phyloP scores from a whole-genome alignment of 257 asterid species.

The Ilex asprella region DNA sequence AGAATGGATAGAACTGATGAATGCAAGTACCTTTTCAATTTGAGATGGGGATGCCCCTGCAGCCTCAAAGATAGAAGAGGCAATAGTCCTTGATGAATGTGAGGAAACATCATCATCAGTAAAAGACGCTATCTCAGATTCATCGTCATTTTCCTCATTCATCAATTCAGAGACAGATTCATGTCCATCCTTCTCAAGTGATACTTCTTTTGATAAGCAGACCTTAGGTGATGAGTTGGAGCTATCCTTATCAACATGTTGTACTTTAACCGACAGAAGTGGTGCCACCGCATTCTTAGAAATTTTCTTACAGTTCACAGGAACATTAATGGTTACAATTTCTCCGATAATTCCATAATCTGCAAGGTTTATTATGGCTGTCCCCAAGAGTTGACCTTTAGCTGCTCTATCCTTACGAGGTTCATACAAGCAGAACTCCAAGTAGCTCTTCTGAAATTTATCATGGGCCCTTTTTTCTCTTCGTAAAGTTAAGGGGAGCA shows the following conservation, averaged over 20 bases:
- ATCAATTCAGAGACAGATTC: conserved; percentile 33
- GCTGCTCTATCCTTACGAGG: conserved; percentile 66
- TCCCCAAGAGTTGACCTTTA: conserved; percentile 59
- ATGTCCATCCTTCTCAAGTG: conserved; percentile 49
- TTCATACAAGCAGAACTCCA: conserved; percentile 65
- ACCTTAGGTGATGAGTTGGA: conserved; percentile 54
- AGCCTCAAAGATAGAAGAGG: conserved; percentile 43
- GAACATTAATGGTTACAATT: conserved; percentile 33
- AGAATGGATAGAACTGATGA: conserved; percentile 1
- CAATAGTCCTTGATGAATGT: conserved; percentile 62
- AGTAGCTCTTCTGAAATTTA: conserved; percentile 51
- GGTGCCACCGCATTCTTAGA: conserved; percentile 41
- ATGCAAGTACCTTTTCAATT: conserved; percentile 48
- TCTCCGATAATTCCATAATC: conserved; percentile 62
- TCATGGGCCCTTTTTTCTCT: conserved; percentile 42
- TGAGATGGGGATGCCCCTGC: conserved; percentile 54
- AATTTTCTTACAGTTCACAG: conserved; percentile 59
- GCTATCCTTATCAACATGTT: conserved; percentile 54
- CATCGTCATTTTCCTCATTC: conserved; percentile 20
- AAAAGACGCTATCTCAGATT: conserved; percentile 39
- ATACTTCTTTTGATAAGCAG: conserved; percentile 42
- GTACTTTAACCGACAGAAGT: conserved; percentile 44
- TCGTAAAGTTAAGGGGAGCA: conserved; percentile 41
- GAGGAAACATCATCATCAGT: conserved; percentile 70
- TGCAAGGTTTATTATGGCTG: conserved; percentile 60